Evolutionary conservation across 768 basidiomycete species (phyloP).

Genomic region (Auriculariales sp.): DNA sequence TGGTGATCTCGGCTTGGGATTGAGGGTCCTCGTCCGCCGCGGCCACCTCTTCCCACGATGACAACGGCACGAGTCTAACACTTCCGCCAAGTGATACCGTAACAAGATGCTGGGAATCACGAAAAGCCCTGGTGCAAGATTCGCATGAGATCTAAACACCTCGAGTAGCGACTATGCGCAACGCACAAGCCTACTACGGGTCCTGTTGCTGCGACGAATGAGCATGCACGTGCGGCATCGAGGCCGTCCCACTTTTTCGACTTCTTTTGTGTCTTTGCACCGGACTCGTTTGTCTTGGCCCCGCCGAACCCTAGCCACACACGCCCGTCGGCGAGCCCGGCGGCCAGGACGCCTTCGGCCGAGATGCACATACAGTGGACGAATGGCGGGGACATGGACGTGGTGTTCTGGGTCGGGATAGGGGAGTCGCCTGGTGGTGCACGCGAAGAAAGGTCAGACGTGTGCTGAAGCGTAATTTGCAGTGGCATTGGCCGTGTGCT

Average conservation of each 20-base stretch:
- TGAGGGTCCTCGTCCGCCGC: constrained; percentile 25
- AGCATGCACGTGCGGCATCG: constrained; percentile 26
- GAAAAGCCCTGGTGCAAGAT: constrained; percentile 32
- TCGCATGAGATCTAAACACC: constrained; percentile 1
- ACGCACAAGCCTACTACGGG: constrained; percentile 60
- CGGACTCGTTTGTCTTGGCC: constrained; percentile 26
- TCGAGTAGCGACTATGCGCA: constrained; percentile 1
- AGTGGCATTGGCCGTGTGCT: constrained; percentile 24
- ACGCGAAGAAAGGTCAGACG: constrained; percentile 1
- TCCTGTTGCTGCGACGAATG: constrained; percentile 47
- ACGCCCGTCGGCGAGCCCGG: constrained; percentile 63
- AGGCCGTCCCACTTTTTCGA: constrained; percentile 64
- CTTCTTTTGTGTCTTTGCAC: constrained; percentile 28
- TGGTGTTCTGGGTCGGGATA: constrained; percentile 20
- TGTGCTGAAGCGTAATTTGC: constrained; percentile 1
- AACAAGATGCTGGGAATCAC: constrained; percentile 28
- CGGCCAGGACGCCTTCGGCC: constrained; percentile 43
- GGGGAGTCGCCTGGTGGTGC: constrained; percentile 15
- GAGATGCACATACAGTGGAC: constrained; percentile 49
- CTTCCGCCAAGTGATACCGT: constrained; percentile 49
- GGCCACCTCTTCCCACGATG: constrained; percentile 16
- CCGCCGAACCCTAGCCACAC: constrained; percentile 57
- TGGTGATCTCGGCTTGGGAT: constrained; percentile 25
- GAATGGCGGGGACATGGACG: constrained; percentile 60
- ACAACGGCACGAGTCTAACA: constrained; percentile 21